Evolutionary conservation across 2,329 filamentous ascomycete species (phyloP).

Genomic region (Calonectria pauciramosa): DNA sequence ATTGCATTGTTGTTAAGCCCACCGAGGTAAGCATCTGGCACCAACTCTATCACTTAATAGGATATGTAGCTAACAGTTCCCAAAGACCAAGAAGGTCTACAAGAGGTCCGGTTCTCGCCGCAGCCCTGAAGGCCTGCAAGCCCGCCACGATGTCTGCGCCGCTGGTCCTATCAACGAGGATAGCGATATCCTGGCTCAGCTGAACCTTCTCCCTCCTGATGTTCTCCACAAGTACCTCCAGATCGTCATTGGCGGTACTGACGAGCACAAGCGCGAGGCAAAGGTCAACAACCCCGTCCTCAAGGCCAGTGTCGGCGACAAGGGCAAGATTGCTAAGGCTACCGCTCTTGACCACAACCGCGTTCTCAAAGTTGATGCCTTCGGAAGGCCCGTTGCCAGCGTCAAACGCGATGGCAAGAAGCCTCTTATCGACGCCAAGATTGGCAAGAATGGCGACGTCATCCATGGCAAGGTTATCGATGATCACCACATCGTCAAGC

Average conservation of each 20-base stretch:
- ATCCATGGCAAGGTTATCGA: background rate
- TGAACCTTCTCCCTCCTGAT: slow-evolving; percentile 38
- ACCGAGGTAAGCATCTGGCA: slow-evolving; percentile 18
- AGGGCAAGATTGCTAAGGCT: background rate
- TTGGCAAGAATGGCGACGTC: background rate
- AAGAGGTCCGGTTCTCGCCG: slow-evolving; percentile 23
- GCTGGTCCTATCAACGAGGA: slow-evolving; percentile 38
- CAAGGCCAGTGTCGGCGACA: slow-evolving; percentile 8
- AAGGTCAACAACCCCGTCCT: background rate
- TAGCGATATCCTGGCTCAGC: slow-evolving; percentile 36
- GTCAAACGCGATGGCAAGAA: background rate
- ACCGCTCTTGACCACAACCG: background rate
- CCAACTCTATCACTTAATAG: no score
- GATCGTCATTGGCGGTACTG: slow-evolving; percentile 23
- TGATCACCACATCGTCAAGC: background rate
- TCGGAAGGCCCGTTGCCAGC: background rate
- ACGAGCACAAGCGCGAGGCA: background rate
- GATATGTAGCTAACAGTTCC: no score
- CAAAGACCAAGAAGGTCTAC: slow-evolving; percentile 12
- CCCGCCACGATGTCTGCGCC: slow-evolving; percentile 38
- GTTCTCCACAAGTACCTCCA: slow-evolving; percentile 41
- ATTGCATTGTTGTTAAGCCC: slow-evolving; percentile 38
- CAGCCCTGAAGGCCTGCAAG: slow-evolving; percentile 19
- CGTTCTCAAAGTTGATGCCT: background rate
- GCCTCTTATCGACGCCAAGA: slow-evolving; percentile 18